phyloP scores from a whole-genome alignment of 2,329 filamentous ascomycete genomes.

The Esteya vermicola region DNA sequence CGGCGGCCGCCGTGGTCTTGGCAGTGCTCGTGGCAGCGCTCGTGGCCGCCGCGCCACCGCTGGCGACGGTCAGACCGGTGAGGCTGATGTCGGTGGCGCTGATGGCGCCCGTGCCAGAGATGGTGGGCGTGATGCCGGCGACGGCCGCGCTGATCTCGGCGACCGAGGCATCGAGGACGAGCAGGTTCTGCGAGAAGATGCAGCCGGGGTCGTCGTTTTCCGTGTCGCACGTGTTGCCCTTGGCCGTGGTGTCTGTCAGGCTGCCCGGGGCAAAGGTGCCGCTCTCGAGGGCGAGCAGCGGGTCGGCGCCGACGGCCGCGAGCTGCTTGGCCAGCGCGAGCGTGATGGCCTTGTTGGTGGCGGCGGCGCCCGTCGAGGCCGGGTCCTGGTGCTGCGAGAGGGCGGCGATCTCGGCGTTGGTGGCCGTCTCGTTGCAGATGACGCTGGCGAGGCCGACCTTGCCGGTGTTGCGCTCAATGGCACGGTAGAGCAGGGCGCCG shows the following conservation, averaged over 20 bases:
- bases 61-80: background rate
- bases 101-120: conserved; percentile 12
- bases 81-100: conserved; percentile 10
- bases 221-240: conserved; percentile 40
- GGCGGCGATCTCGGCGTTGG: conserved; percentile 51
- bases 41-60: conserved; percentile 1
- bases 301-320: conserved; percentile 45
- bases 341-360: conserved; percentile 44
- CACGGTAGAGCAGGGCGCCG: conserved; percentile 36
- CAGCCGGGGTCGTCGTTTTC: conserved; percentile 34
- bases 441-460: conserved; percentile 40
- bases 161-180: conserved; percentile 38
- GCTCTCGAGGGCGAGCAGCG: conserved; percentile 42
- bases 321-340: conserved; percentile 46
- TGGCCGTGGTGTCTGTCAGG: conserved; percentile 21
- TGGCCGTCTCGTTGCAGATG: conserved; percentile 39
- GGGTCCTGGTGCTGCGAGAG: conserved; percentile 55
- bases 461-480: conserved; percentile 46
- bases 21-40: conserved; percentile 6
- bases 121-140: conserved; percentile 17
- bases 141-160: conserved; percentile 39
- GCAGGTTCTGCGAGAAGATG: conserved; percentile 38
- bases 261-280: conserved; percentile 50
- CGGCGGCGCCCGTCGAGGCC: conserved; percentile 36
- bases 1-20: background rate